phyloP scores from a whole-genome alignment of 2,329 filamentous ascomycete species.

The Chrysoporthe puriensis region DNA sequence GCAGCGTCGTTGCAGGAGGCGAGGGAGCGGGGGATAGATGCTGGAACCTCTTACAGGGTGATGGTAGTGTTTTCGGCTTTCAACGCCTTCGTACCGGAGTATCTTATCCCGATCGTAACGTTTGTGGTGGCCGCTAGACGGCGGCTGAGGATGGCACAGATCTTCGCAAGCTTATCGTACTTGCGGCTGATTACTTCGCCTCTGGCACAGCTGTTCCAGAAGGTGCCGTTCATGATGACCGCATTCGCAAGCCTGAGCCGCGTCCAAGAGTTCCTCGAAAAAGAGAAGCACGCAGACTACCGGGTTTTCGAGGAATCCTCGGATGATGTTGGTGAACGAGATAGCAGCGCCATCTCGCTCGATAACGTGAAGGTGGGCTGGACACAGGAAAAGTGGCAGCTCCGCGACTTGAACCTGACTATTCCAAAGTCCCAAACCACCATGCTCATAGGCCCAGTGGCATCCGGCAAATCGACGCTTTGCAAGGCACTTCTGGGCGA shows the following conservation, averaged over 20 bases:
- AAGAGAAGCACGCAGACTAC: slow-evolving; percentile 22
- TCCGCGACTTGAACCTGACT: slow-evolving; percentile 31
- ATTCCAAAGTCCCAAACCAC: slow-evolving; percentile 34
- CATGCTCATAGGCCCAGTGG: slow-evolving; percentile 44
- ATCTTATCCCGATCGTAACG: slow-evolving; percentile 12
- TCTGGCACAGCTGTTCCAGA: slow-evolving; percentile 30
- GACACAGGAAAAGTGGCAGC: slow-evolving; percentile 29
- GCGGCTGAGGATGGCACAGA: slow-evolving; percentile 8
- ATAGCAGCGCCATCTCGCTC: slow-evolving; percentile 18
- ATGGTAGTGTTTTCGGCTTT: slow-evolving; percentile 25
- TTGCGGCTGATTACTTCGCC: slow-evolving; percentile 25
- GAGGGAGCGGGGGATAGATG: slow-evolving; percentile 37
- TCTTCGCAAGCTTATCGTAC: slow-evolving; percentile 26
- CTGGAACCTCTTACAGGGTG: slow-evolving; percentile 36
- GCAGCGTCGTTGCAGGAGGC: slow-evolving; percentile 36
- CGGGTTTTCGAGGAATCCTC: slow-evolving; percentile 1
- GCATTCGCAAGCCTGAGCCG: slow-evolving; percentile 24
- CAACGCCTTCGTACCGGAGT: slow-evolving; percentile 29
- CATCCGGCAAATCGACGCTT: slow-evolving; percentile 43
- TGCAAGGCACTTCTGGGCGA: slow-evolving; percentile 42
- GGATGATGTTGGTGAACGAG: neutral
- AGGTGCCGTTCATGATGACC: slow-evolving; percentile 29
- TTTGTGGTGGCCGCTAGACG: slow-evolving; percentile 20
- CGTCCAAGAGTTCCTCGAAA: slow-evolving; percentile 28
- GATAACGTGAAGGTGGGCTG: slow-evolving; percentile 34